Base-by-base conservation (phyloP, 2,329 filamentous ascomycete species). In the Aspergillus fischeri region DNA sequence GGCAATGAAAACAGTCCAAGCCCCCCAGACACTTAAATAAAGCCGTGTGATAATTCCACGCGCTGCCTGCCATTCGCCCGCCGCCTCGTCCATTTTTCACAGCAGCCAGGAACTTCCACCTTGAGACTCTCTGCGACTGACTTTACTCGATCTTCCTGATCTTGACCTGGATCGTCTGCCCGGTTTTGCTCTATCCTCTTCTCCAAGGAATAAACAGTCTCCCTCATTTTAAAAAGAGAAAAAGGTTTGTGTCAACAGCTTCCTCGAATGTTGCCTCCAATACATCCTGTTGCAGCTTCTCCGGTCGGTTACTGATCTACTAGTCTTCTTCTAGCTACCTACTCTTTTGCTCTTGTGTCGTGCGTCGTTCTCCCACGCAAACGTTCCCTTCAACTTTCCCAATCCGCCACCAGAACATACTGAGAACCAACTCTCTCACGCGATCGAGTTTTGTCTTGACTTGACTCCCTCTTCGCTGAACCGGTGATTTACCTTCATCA, bases 11-110 rank as follows among this genome's bases (percentile, higher is more conserved):
- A 11, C 11, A 47, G 51, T 11, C 6, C 29, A 57, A 47, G 14
- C 21, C 21, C 21, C 10, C 42, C 20, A 25, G 20, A n/a, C n/a
- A 25, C 21, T 29, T 3, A 11, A 5, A 1, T 14, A 4, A 25
- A 14, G 8, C 20, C n/a, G n/a, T 21, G 11, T 49, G 57, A 50
- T 69, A 71, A 53, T 70, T 66, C 68, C 70, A 72, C 69, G 63
- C 20, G n/a, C 60, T 66, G 27, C 61, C 62, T 60, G 64, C 65
- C 64, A 71, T 63, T 65, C 59, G 63, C 61, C 57, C 27, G 10
- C 20, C 44, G 20, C 21, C 44, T 10, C 24, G 63, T 56, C 60
- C 44, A 47, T 65, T 63, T 69, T 68, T 67, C 61, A 60, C 61
- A 64, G 59, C 61, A 64, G 58, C 55, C 63, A 63, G 62, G 63